Base-by-base conservation (phyloP, 495 filamentous ascomycete species). In the Penicillium flavigenum region DNA sequence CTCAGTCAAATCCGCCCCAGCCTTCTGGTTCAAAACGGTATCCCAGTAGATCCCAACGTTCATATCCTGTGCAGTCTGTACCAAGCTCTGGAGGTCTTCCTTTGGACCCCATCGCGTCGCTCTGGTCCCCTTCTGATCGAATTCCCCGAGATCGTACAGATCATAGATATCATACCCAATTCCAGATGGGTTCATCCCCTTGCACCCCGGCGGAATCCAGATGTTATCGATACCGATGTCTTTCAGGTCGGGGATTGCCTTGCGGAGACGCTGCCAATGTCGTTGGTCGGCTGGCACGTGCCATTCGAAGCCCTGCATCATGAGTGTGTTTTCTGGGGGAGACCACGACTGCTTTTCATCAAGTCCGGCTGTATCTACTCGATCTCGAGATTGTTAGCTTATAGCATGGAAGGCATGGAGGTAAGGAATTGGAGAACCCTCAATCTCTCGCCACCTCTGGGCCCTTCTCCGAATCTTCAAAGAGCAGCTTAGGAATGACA, bases 281-380 rank as follows among this genome's bases (percentile, higher is more conserved):
- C 73, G 72, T 27, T 83, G 74, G 55, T 89, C 84, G 16, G 80
- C 80, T 0, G 85, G 86, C 2, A 86, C 80, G 64, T 91, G 83
- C 88, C 88, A 90, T 75, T 91, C 88, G 64, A 88, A 91, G 17
- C 77, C 84, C 71, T 91, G 85, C 64, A 91, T 76, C 74, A 91
- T 83, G 57, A 85, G 83, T 46, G 60, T 63, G 58, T 90, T 91
- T 31, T 72, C 64, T 1, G 69, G 61, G 34, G 62, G 53, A 51
- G 54, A 58, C 71, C 69, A 69, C 16, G 63, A 52, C 14, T 59
- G 52, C 32, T 75, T 59, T 51, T 73, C 67, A 9, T 64, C 61
- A 16, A 61, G 14, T 27, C 58, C 39, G 10, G 56, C 64, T 36
- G 65, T 50, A 22, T 72, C 68, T 71, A 42, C 9, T 16, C 24